phyloP scores from a whole-genome alignment of 805 yeast species.

The Kuraishia ogatae region DNA sequence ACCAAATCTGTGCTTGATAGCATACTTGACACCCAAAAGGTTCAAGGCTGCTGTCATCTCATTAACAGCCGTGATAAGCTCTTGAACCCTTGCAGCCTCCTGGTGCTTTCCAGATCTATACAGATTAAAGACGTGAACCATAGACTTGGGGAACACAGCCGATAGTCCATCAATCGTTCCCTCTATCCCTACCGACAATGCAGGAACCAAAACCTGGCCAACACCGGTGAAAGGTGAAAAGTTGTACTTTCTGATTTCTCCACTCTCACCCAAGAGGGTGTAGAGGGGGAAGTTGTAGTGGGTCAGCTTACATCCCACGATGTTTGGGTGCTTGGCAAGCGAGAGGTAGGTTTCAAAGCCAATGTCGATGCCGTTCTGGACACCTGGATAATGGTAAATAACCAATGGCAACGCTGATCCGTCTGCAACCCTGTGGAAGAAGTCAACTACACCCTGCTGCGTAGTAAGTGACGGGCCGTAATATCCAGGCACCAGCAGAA shows the following conservation, averaged over 20 bases:
- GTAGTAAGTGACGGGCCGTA: constrained; percentile 29
- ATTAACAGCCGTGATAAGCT: constrained; percentile 31
- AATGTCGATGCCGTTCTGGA: constrained; percentile 28
- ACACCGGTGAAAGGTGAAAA: constrained; percentile 38
- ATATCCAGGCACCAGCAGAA: constrained; percentile 35
- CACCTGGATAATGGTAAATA: constrained; percentile 39
- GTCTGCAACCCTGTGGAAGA: constrained; percentile 31
- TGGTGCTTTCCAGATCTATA: constrained; percentile 27
- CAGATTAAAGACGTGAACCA: constrained; percentile 27
- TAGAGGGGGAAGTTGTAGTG: constrained; percentile 37
- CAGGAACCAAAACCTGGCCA: constrained; percentile 39
- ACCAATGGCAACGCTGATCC: constrained; percentile 30
- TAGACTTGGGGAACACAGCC: constrained; percentile 39
- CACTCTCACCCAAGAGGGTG: constrained; percentile 31
- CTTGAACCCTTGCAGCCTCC: constrained; percentile 32
- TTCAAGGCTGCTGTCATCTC: constrained; percentile 28
- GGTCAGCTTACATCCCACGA: constrained; percentile 39
- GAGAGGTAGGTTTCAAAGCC: constrained; percentile 25
- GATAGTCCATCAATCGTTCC: constrained; percentile 43
- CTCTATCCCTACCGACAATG: constrained; percentile 31
- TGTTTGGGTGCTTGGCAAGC: constrained; percentile 31
- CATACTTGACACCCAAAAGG: constrained; percentile 36
- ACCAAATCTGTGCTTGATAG: constrained; percentile 24
- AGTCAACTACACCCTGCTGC: constrained; percentile 36
- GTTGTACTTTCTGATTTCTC: constrained; percentile 24